These are phyloP conservation scores for Davidsoniella eucalypti DNA, from an alignment of 2,329 filamentous ascomycete genomes.

Conservation along the genomic window DNA sequence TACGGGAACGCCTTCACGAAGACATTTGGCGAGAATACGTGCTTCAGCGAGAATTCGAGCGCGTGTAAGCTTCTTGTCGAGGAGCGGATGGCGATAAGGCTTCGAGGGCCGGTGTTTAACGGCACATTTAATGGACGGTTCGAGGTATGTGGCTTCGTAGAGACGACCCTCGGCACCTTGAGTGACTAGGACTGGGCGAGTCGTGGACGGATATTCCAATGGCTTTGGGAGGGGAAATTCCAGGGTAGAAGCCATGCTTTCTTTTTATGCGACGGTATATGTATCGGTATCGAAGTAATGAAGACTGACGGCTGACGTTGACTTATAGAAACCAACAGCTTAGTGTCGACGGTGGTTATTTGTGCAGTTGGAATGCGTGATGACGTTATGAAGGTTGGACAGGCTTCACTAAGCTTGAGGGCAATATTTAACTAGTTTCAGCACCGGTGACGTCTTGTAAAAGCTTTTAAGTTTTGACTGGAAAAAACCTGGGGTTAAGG, in stretches of 20 bases:
- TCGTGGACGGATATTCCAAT: conserved; percentile 17
- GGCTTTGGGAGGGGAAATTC: neutral
- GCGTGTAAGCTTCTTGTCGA: conserved; percentile 74
- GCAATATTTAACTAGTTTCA: no score
- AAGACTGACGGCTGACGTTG: no score
- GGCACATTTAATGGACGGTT: conserved; percentile 50
- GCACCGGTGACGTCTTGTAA: no score
- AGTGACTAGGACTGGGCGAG: conserved; percentile 53
- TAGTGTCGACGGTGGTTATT: no score
- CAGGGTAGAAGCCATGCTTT: neutral
- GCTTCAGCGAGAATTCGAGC: conserved; percentile 82
- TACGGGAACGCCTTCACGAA: conserved; percentile 63
- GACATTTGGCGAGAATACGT: conserved; percentile 63
- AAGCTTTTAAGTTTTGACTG: no score
- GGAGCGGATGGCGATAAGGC: conserved; percentile 75
- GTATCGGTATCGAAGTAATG: no score
- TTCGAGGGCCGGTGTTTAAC: conserved; percentile 88
- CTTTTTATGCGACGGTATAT: no score
- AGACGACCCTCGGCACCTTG: conserved; percentile 94
- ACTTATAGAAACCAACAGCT: no score
- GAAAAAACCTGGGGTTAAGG: conserved; percentile 2
- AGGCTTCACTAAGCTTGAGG: no score
- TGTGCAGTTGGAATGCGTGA: no score
- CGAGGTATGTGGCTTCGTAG: conserved; percentile 71
- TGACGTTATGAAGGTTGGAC: no score